Percentiles rank a stretch among this genome's conserved stretches.
These are phyloP conservation scores for Macadamia tetraphylla DNA, from an alignment of 164 flowering plant genomes.

Conservation along the genomic window DNA sequence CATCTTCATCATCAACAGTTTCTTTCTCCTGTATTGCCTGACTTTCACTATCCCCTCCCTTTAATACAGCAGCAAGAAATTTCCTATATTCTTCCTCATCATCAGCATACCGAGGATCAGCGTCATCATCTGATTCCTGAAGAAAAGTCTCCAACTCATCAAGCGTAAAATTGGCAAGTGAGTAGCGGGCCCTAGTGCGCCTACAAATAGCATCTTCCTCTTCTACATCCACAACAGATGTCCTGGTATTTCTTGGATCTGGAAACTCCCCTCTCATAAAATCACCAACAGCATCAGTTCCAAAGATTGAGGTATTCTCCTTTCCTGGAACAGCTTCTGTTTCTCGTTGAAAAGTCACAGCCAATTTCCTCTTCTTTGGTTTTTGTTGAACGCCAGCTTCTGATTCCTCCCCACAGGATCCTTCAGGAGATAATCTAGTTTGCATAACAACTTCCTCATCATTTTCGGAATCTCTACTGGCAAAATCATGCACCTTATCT, in stretches of 20 bases:
- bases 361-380: constrained; percentile 19
- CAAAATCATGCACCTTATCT: constrained; percentile 10
- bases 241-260: constrained; percentile 16
- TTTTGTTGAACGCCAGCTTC: constrained; percentile 10
- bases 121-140: constrained; percentile 94
- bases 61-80: constrained; percentile 84
- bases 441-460: constrained; percentile 31
- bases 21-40: constrained; percentile 29
- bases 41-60: constrained; percentile 45
- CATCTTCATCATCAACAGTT: constrained; percentile 70
- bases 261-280: constrained; percentile 18
- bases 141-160: constrained; percentile 96
- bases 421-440: constrained; percentile 16
- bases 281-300: constrained; percentile 23
- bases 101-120: constrained; percentile 75
- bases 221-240: constrained; percentile 25
- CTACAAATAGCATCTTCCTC: constrained; percentile 83
- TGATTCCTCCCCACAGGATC: constrained; percentile 9
- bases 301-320: constrained; percentile 21
- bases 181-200: constrained; percentile 91
- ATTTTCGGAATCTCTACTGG: constrained; percentile 26
- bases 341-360: constrained; percentile 16
- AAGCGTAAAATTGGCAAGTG: constrained; percentile 83
- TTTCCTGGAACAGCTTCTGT: constrained; percentile 15
- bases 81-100: constrained; percentile 92